Evolutionary conservation across 495 filamentous ascomycete genomes (phyloP), one percentile per base, ranked within the genome.

Genomic region (Talaromyces adpressus): DNA sequence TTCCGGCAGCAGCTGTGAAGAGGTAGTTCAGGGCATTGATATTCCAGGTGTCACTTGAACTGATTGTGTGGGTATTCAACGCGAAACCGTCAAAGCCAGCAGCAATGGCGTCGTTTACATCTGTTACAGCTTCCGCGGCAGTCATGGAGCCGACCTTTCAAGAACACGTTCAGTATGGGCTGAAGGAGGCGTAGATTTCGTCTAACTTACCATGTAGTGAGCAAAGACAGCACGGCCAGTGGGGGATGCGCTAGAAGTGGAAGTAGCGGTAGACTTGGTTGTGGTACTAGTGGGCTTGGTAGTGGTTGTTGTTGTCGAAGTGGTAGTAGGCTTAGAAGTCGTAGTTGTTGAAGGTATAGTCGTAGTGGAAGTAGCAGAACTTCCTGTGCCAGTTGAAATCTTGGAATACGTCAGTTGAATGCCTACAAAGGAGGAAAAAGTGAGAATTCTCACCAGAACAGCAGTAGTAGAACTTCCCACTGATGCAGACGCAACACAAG

Each of bases 141-240:
- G 29, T 58, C 29, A 69, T 65, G 11, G 53, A 60, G 16, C 62
- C 70, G 18, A 70, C 65, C 70, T 70, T n/a, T 30, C 51, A 30
- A 66, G 36, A 20, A 59, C 11, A 5, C 41, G 14, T 27, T 14
- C 9, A 59, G n/a, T 47, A n/a, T 18, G 45, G 29, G 0, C 32
- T 12, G 3, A 36, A 12, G 9, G 32, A 1, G 32, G 9, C 32
- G 32, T 36, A 36, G 27, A 36, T 12, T 12, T 12, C 12, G 12
- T 20, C 32, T 36, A 20, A 12, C 8, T 14, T 62, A 74, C 73
- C 66, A 78, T 77, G 41, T 73, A 73, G 61, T 73, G 71, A 0
- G 70, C 71, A 64, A 73, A 73, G 16, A 73, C 71, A n/a, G 57
- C 53, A n/a, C 53, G 45, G 12, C 45, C 45, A 18, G n/a, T 51